Conservation (phyloP, 257 asterid species). For the Handroanthus guayacan region DNA sequence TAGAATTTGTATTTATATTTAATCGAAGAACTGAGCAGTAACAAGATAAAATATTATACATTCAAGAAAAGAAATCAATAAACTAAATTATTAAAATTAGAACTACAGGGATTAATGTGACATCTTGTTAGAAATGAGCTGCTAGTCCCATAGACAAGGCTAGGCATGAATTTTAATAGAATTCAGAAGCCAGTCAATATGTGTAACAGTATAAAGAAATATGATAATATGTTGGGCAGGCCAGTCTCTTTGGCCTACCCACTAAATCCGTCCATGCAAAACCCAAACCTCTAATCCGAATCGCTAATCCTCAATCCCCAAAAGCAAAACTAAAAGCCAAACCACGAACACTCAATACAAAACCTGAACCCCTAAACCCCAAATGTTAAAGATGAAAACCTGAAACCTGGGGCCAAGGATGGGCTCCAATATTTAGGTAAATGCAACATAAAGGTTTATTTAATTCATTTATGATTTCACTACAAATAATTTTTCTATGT, state of each 20-base stretch:
- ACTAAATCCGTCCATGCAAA: slow-evolving; percentile 26
- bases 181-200: slow-evolving; percentile 1
- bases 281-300: not conserved
- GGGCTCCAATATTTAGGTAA: not conserved
- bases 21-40: slow-evolving; percentile 31
- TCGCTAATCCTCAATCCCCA: slow-evolving; percentile 4
- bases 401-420: not conserved
- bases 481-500: too few relatives aligned
- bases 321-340: not conserved
- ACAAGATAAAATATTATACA: slow-evolving; percentile 21
- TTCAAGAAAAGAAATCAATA: slow-evolving; percentile 20
- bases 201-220: slow-evolving; percentile 6
- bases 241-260: slow-evolving; percentile 10
- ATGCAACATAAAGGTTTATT: not conserved
- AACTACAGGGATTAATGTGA: slow-evolving; percentile 17
- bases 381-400: not conserved
- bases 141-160: slow-evolving; percentile 6
- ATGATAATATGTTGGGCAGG: not conserved
- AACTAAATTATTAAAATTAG: slow-evolving; percentile 8
- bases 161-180: not conserved
- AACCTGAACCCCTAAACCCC: not conserved
- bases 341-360: slow-evolving; percentile 4
- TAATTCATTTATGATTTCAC: too few relatives aligned
- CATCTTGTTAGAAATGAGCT: slow-evolving; percentile 14
- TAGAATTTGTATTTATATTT: slow-evolving; percentile 30